Conservation (phyloP, 805 yeast genomes). For the Cyberlindnera bimundalis region DNA sequence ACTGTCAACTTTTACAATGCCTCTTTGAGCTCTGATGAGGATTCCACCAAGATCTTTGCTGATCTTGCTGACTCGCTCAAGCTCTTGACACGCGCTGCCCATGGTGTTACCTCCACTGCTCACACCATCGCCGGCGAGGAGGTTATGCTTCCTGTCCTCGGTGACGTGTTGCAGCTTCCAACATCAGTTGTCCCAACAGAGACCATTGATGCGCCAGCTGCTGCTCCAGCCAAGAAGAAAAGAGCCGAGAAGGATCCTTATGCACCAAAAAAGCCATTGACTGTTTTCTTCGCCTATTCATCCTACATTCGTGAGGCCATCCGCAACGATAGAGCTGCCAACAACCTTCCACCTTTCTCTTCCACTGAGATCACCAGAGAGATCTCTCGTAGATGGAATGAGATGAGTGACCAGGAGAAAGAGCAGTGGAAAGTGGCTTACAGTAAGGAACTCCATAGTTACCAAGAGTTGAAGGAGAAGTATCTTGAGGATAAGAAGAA, state of each 20-base stretch:
- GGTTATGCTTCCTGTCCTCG: constrained; percentile 13
- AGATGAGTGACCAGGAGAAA: constrained; percentile 64
- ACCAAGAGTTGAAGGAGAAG: constrained; percentile 43
- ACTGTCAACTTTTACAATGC: constrained; percentile 72
- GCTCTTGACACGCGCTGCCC: constrained; percentile 36
- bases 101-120: constrained; percentile 29
- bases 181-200: constrained; percentile 2
- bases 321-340: constrained; percentile 59
- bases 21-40: constrained; percentile 44
- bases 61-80: constrained; percentile 41
- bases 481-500: constrained; percentile 45
- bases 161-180: constrained; percentile 7
- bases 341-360: constrained; percentile 59
- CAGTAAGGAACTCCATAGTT: constrained; percentile 39
- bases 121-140: constrained; percentile 16
- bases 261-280: constrained; percentile 93
- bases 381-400: constrained; percentile 78
- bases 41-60: constrained; percentile 42
- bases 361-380: constrained; percentile 77
- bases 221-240: constrained; percentile 33
- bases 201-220: neutral
- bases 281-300: constrained; percentile 78
- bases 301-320: constrained; percentile 69
- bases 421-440: constrained; percentile 64
- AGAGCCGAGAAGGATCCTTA: constrained; percentile 75